phyloP scores from a whole-genome alignment of 495 filamentous ascomycete genomes.

The Oidiodendron maius region DNA sequence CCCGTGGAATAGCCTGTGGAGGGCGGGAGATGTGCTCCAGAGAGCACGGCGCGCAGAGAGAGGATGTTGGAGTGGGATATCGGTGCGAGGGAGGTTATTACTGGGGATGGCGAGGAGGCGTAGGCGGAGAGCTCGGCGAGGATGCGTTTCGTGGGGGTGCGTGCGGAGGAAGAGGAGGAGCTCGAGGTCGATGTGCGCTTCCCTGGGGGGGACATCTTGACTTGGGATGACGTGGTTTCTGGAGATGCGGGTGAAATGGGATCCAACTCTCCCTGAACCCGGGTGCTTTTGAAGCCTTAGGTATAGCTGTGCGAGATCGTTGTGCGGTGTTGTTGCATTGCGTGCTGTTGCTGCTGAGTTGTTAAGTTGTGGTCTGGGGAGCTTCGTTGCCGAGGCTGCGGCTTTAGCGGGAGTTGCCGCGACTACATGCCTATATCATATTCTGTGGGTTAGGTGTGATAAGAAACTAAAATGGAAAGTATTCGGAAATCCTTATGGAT shows the following conservation, averaged over 20 bases:
- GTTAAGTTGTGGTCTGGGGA: background rate
- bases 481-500: too few relatives aligned
- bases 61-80: conserved; percentile 60
- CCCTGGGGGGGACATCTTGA: conserved; percentile 4
- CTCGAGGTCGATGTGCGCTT: conserved; percentile 1
- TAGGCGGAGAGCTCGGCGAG: conserved; percentile 57
- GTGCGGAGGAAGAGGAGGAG: conserved; percentile 14
- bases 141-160: conserved; percentile 48
- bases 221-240: too few relatives aligned
- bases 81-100: conserved; percentile 53
- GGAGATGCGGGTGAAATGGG: background rate
- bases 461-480: too few relatives aligned
- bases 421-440: too few relatives aligned
- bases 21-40: conserved; percentile 51
- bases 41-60: conserved; percentile 74
- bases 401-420: background rate
- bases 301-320: background rate
- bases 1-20: conserved; percentile 71
- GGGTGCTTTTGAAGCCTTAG: background rate
- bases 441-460: too few relatives aligned
- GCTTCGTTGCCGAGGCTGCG: conserved; percentile 7
- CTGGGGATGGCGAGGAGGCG: conserved; percentile 36
- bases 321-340: background rate
- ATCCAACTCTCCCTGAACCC: too few relatives aligned
- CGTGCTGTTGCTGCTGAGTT: background rate